Percentiles rank a stretch among this genome's conserved stretches.
phyloP scores from a whole-genome alignment of 2,329 filamentous ascomycete species.

The Endoconidiophora polonica region DNA sequence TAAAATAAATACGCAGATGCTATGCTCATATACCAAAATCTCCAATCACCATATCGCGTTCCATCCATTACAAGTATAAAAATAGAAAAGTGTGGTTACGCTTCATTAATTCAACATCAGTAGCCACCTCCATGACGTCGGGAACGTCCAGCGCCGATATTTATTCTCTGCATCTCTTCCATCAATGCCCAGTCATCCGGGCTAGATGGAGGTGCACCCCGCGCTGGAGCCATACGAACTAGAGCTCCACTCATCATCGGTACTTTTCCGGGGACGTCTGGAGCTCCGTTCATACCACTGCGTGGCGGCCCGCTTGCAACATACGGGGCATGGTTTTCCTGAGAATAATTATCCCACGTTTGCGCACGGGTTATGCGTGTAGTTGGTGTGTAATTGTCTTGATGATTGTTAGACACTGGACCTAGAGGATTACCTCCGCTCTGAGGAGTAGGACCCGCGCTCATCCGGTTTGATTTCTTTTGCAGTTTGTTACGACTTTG shows the following conservation, averaged over 20 bases:
- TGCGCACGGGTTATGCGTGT: constrained; percentile 28
- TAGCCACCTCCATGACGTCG: constrained; percentile 30
- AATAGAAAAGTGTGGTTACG: not conserved
- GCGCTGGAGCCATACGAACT: constrained; percentile 16
- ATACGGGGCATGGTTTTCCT: not conserved
- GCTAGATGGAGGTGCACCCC: constrained; percentile 20
- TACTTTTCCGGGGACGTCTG: constrained; percentile 23
- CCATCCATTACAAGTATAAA: too few species aligned
- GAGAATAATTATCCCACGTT: constrained; percentile 31
- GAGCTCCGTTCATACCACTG: constrained; percentile 14
- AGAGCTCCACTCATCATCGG: constrained; percentile 27
- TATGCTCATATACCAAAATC: not conserved
- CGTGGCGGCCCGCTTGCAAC: constrained; percentile 28
- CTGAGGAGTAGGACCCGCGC: constrained; percentile 24
- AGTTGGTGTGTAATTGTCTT: constrained; percentile 23
- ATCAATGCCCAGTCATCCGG: constrained; percentile 42
- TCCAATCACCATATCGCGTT: not conserved
- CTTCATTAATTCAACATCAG: constrained; percentile 15
- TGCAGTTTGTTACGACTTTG: constrained; percentile 43
- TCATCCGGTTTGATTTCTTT: constrained; percentile 39
- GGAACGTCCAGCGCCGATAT: constrained; percentile 44
- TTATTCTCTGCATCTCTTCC: constrained; percentile 53
- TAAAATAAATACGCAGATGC: not conserved
- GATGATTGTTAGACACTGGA: constrained; percentile 22
- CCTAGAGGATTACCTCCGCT: constrained; percentile 31